Base-by-base conservation (phyloP, 495 filamentous ascomycete genomes). In the Neurospora hispaniola region DNA sequence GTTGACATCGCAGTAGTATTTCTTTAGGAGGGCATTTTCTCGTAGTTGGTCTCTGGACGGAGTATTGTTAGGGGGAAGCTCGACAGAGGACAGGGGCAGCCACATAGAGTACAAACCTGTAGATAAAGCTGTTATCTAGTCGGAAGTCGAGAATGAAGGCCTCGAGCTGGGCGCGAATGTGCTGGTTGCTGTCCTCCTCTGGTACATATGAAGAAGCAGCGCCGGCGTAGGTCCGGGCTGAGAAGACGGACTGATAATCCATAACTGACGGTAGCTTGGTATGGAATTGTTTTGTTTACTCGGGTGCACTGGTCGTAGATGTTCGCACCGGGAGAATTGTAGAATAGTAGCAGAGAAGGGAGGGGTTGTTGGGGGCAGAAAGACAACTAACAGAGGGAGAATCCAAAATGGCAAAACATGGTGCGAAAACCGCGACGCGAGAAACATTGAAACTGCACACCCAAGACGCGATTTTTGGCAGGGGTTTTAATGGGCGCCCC, bases 1-100 rank as follows among this genome's bases (percentile, higher is more conserved):
- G 81, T 99, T 95, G 75, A 99, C 90, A 81, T 99, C 96, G 83
- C 96, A 98, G 83, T 91, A 97, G 82, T 94, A 98, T 77, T 95
- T 92, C 80, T 97, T 97, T 14, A 97, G 89, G 0, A 99, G 87
- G 41, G 94, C 94, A 84, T 99, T 98, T 78, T 98, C 94, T 74
- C 94, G 90, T 72, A 99, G 87, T 84, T 97, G 96, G 78, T 99
- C 96, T 85, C 96, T 97, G 76, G 40, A 71, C 6, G 27, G 27
- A 8, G 12, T 66, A 27, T 35, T 38, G 54, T 66, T 66, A 66
- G 3, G 27, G 23, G 10, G 46, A 54, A 23, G 10, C 6, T 46
- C 5, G 69, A 39, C 43, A 69, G 27, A 11, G 12, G n/a, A 18
- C 0, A 73, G 35, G 12, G 4, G n/a, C 42, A 20, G 48, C 4